Base-by-base conservation (phyloP, 306 rosid genomes). In the Cucurbita pepo region DNA sequence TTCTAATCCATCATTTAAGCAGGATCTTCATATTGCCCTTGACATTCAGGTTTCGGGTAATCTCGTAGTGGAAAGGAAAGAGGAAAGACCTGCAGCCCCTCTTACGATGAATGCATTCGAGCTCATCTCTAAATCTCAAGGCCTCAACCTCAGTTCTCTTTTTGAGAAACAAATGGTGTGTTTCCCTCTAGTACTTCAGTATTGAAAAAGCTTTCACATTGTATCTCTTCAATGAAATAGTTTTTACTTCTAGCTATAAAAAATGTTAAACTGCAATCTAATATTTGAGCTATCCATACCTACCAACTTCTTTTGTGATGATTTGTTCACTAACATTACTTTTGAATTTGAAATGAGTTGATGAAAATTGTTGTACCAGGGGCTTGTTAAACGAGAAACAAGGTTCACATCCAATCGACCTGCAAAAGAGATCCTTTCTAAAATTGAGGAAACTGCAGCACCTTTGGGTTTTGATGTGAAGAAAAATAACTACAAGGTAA, bases 141-240 rank as follows among this genome's bases (percentile, higher is more conserved):
- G 98, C 66, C 88, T 94, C 87, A 90, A 94, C 87, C 97, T 94
- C 48, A 65, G 91, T 76, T 72, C 80, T 79, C 96, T 94, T 56
- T 94, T 94, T 48, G 97, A 90, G 84, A 90, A 94, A 87, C 92
- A 85, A 86, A 90, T 94, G 98, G 98, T 94, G 78, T 40, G 86
- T 58, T 77, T 66, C 16, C 21, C 38, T 45, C 38, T 11, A 44
- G 56, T 48, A 21, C 72, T 66, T 19, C 45, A 22, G 10, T 43
- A 18, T 44, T 21, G 54, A 66, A 45, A 45, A 43, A 19, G 10
- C 4, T 66, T 50, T 66, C 15, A 4, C 54, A 47, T 47, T 21
- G 21, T 10, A n/a, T 63, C 51, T 40, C 69, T 40, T 63, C 51
- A 9, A 40, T 40, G 51, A 18, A 18, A n/a, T 63, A 41, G 70